phyloP scores from a whole-genome alignment of 768 basidiomycete genomes.

The Neoboletus subvelutipes region DNA sequence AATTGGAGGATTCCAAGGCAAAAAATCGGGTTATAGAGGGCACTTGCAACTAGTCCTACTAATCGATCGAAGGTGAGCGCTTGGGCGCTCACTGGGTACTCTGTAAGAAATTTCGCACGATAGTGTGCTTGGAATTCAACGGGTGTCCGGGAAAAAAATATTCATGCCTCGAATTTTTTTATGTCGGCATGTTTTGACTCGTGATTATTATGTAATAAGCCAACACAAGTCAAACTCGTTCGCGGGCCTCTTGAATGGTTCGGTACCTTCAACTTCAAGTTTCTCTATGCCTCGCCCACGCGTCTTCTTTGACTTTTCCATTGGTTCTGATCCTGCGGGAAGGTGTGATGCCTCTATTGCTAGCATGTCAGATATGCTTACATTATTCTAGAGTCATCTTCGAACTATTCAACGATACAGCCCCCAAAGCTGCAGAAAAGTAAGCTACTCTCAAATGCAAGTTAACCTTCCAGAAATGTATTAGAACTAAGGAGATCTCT shows the following conservation, averaged over 20 bases:
- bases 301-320: constrained; percentile 66
- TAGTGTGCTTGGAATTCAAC: no score
- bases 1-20: no score
- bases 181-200: no score
- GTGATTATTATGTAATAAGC: constrained; percentile 17
- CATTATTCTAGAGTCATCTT: constrained; percentile 55
- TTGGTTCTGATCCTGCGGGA: constrained; percentile 51
- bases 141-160: no score
- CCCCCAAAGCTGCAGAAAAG: constrained; percentile 83
- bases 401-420: constrained; percentile 71
- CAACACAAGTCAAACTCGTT: background rate
- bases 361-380: constrained; percentile 8
- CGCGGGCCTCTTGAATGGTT: no score
- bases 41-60: background rate
- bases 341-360: constrained; percentile 40
- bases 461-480: background rate
- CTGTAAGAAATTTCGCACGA: background rate
- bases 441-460: constrained; percentile 32
- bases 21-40: background rate
- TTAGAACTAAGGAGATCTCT: constrained; percentile 8
- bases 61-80: background rate
- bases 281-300: constrained; percentile 52
- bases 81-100: background rate
- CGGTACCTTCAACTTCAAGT: background rate
- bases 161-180: no score